Percentiles rank a stretch among this genome's conserved stretches.
Conservation (phyloP, 2,329 filamentous ascomycete genomes). For the Aaosphaeria arxii region DNA sequence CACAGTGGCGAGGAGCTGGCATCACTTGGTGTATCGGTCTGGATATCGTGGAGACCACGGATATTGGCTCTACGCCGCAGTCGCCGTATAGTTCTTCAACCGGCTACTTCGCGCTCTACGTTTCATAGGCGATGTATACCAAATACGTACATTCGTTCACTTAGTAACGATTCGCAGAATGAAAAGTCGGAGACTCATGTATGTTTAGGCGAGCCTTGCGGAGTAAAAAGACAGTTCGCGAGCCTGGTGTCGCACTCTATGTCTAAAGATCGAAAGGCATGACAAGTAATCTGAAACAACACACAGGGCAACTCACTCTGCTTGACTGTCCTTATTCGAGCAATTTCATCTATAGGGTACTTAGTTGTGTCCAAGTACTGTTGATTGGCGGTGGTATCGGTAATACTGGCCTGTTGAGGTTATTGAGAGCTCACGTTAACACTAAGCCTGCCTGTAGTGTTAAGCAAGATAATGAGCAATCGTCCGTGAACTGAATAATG, state of each 20-base stretch:
- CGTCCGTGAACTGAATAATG: conserved; percentile 25
- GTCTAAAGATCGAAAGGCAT: conserved; percentile 37
- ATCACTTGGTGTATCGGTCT: conserved; percentile 5
- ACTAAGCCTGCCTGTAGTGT: conserved; percentile 42
- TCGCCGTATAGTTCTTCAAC: not conserved
- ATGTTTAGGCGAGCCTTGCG: too few relatives aligned
- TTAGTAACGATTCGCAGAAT: too few relatives aligned
- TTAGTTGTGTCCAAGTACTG: conserved; percentile 31
- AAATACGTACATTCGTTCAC: too few relatives aligned
- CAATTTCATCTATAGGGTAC: conserved; percentile 23
- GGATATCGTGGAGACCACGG: not conserved
- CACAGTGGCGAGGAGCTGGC: conserved; percentile 32
- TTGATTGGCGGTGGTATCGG: conserved; percentile 48
- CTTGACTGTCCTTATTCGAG: conserved; percentile 45
- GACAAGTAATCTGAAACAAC: conserved; percentile 28
- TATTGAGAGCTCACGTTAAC: conserved; percentile 33
- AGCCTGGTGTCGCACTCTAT: conserved; percentile 28
- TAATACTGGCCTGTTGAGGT: conserved; percentile 44
- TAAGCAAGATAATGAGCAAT: conserved; percentile 21
- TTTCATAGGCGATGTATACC: not conserved
- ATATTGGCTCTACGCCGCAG: not conserved
- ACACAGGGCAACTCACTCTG: conserved; percentile 32
- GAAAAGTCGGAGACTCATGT: too few relatives aligned
- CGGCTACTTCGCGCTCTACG: not conserved
- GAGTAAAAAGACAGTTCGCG: not conserved